Conservation (phyloP, 129 eudicot species). For the Deinandra increscens region DNA sequence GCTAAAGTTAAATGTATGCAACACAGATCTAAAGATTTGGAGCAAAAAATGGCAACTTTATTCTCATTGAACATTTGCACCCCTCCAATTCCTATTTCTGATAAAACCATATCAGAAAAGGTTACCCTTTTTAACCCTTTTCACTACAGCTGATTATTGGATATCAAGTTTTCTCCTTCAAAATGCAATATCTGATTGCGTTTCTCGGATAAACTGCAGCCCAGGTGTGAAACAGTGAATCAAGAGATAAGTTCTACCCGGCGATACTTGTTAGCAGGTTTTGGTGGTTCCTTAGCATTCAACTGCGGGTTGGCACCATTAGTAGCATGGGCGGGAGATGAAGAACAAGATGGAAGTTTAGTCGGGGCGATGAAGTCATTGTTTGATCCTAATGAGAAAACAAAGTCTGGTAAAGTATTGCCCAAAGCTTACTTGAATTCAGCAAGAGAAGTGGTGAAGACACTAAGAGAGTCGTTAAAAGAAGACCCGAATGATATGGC, state of each 20-base stretch:
- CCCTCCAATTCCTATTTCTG: conserved; percentile 16
- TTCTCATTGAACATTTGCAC: conserved; percentile 35
- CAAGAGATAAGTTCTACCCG: conserved; percentile 34
- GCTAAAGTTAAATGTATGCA: background rate
- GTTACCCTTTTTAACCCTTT: background rate
- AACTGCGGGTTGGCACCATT: conserved; percentile 29
- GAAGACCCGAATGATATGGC: conserved; percentile 78
- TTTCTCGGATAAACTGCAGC: conserved; percentile 42
- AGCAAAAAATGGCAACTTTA: conserved; percentile 37
- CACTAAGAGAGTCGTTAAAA: conserved; percentile 68
- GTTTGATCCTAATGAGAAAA: conserved; percentile 88
- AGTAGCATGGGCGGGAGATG: conserved; percentile 59
- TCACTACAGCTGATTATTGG: background rate
- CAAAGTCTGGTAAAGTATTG: conserved; percentile 86
- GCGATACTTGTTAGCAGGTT: conserved; percentile 35
- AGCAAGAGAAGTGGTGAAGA: conserved; percentile 84
- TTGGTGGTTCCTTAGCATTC: conserved; percentile 34
- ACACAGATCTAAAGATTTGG: conserved; percentile 3
- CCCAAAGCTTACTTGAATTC: conserved; percentile 94
- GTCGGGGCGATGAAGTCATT: conserved; percentile 64
- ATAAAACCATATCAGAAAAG: conserved; percentile 24
- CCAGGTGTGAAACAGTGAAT: conserved; percentile 24
- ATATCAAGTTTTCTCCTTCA: background rate
- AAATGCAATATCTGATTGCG: background rate
- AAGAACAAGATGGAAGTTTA: conserved; percentile 57